Conservation (phyloP, 805 yeast species). For the Grigorovia humatica region DNA sequence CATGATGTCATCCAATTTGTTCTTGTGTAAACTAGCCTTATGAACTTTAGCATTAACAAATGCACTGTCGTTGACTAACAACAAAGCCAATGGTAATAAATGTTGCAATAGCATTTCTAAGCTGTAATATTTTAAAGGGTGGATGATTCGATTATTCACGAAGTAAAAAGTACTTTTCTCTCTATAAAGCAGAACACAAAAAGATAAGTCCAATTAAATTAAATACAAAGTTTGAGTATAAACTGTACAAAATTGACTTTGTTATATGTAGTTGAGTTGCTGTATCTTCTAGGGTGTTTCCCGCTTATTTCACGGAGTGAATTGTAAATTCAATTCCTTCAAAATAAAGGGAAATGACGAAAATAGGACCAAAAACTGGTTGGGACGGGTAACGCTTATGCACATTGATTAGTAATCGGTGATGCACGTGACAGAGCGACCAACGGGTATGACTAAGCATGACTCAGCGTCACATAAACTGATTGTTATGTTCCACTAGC, state of each 20-base stretch:
- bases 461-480: constrained; percentile 5
- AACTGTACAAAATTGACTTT: not conserved
- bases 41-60: constrained; percentile 41
- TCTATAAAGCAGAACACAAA: not conserved
- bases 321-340: not conserved
- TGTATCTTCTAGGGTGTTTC: not conserved
- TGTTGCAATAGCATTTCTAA: constrained; percentile 15
- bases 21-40: constrained; percentile 49
- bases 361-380: not conserved
- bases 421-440: not conserved
- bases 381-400: not conserved
- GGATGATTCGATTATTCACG: not conserved
- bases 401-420: too few relatives aligned
- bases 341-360: not conserved
- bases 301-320: not conserved
- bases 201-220: not conserved
- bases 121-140: too few relatives aligned
- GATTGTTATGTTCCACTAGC: constrained; percentile 14
- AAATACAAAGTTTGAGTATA: not conserved
- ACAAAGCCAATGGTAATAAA: constrained; percentile 23
- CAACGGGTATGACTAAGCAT: not conserved
- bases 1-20: constrained; percentile 37
- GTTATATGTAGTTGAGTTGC: not conserved
- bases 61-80: constrained; percentile 15
- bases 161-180: not conserved